A percentile compares a stretch with the other conserved stretches of the same genome.
Conservation (phyloP, 1,284 basidiomycete genomes). For the Austroboletus olivaceoglutinosus region DNA sequence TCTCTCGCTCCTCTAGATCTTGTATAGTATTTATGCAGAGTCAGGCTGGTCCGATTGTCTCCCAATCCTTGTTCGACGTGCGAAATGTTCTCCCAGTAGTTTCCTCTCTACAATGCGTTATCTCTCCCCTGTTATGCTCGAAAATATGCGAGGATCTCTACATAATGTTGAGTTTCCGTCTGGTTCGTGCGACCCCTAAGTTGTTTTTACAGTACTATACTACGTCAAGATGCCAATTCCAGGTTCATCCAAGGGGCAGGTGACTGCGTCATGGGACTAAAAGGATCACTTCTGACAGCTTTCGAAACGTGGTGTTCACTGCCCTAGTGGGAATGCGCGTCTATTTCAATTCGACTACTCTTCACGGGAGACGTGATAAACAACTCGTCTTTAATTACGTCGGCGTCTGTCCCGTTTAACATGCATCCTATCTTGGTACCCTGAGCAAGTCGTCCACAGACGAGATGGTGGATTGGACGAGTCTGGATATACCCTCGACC, state of each 20-base stretch:
- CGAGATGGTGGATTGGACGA: conserved; percentile 4
- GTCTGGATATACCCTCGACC: not conserved
- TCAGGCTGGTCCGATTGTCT: conserved; percentile 1
- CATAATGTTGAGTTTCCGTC: too few relatives aligned
- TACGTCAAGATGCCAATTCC: not conserved
- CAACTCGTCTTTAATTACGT: conserved; percentile 2
- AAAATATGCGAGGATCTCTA: too few relatives aligned
- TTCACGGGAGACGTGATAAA: conserved; percentile 48
- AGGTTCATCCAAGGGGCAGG: conserved; percentile 1
- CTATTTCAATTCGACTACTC: conserved; percentile 38
- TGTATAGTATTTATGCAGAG: not conserved
- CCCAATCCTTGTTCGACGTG: conserved; percentile 1
- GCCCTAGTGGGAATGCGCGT: conserved; percentile 24
- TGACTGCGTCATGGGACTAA: not conserved
- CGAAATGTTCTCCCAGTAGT: not conserved
- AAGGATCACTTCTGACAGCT: not conserved
- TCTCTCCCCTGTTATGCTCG: too few relatives aligned
- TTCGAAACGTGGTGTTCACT: not conserved
- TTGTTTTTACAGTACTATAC: too few relatives aligned
- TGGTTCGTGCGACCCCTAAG: too few relatives aligned
- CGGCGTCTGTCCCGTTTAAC: not conserved
- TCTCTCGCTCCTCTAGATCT: not conserved
- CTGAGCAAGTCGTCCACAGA: conserved; percentile 1
- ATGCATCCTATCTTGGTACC: conserved; percentile 1
- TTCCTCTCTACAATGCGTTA: too few relatives aligned